Evolutionary conservation across 2,329 filamentous ascomycete genomes (phyloP).

Genomic region (Pseudocercospora eumusae): DNA sequence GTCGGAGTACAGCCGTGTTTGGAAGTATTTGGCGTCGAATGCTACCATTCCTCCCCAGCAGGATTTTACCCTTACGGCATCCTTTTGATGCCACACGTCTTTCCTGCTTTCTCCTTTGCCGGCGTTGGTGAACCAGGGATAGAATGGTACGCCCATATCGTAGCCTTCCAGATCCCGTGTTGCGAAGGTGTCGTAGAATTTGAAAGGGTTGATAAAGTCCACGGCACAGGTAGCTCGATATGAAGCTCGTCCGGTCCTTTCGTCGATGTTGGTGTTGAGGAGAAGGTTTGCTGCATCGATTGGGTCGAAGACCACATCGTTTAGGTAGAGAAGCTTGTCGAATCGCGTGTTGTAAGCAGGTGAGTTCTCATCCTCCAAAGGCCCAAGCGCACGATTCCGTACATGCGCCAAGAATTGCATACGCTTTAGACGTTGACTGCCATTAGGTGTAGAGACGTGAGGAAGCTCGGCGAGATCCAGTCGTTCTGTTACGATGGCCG

Average conservation of each 20-base stretch:
- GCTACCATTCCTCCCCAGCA: conserved; percentile 79
- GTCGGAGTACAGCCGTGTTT: conserved; percentile 37
- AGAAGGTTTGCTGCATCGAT: conserved; percentile 62
- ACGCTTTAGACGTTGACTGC: conserved; percentile 66
- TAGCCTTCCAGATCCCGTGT: conserved; percentile 67
- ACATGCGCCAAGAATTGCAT: conserved; percentile 72
- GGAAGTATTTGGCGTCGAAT: conserved; percentile 63
- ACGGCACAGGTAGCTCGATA: conserved; percentile 71
- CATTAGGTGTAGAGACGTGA: conserved; percentile 63
- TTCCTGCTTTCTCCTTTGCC: conserved; percentile 56
- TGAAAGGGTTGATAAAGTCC: conserved; percentile 68
- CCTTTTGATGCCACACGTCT: conserved; percentile 62
- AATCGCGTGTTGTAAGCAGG: conserved; percentile 45
- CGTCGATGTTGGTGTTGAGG: conserved; percentile 61
- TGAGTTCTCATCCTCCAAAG: conserved; percentile 58
- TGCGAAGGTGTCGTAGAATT: conserved; percentile 74
- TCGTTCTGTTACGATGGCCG: conserved; percentile 60
- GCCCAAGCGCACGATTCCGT: conserved; percentile 67
- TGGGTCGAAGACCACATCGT: conserved; percentile 67
- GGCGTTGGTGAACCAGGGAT: conserved; percentile 63
- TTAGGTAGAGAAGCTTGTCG: conserved; percentile 62
- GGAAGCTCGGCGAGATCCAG: conserved; percentile 60
- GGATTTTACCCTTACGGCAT: conserved; percentile 68
- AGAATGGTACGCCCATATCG: conserved; percentile 64
- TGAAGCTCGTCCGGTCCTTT: conserved; percentile 49